A percentile compares a stretch with the other conserved stretches of the same genome.
These are phyloP conservation scores for Candida parachauliodes DNA, from an alignment of 805 yeast genomes.

Conservation along the genomic window DNA sequence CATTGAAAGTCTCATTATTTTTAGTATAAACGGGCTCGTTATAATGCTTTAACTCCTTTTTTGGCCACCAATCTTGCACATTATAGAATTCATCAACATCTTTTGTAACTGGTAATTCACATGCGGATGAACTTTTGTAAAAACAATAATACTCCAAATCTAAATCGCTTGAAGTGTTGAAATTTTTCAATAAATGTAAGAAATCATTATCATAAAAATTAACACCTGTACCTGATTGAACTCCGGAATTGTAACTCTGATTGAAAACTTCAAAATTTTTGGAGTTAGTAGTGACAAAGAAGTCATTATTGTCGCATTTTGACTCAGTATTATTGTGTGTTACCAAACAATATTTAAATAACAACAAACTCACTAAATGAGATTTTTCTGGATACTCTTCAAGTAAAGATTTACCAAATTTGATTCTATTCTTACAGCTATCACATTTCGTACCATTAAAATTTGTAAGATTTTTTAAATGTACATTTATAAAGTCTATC, in stretches of 20 bases:
- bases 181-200: conserved; percentile 30
- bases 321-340: conserved; percentile 25
- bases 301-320: conserved; percentile 34
- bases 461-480: conserved; percentile 23
- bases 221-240: conserved; percentile 22
- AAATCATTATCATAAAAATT: conserved; percentile 38
- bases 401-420: conserved; percentile 24
- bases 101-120: conserved; percentile 53
- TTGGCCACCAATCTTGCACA: conserved; percentile 35
- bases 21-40: conserved; percentile 27
- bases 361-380: conserved; percentile 32
- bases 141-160: conserved; percentile 54
- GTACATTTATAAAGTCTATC: conserved; percentile 25
- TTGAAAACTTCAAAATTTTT: conserved; percentile 18
- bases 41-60: conserved; percentile 21
- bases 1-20: conserved; percentile 46
- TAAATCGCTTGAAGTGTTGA: conserved; percentile 34
- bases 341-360: conserved; percentile 33
- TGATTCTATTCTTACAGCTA: conserved; percentile 33
- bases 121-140: conserved; percentile 33
- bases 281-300: conserved; percentile 34
- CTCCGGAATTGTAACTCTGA: conserved; percentile 19
- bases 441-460: conserved; percentile 34
- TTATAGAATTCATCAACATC: conserved; percentile 34
- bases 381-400: conserved; percentile 27